Evolutionary conservation across 78 protist species (phyloP).

Genomic region (Dictyostelium discoideum): DNA sequence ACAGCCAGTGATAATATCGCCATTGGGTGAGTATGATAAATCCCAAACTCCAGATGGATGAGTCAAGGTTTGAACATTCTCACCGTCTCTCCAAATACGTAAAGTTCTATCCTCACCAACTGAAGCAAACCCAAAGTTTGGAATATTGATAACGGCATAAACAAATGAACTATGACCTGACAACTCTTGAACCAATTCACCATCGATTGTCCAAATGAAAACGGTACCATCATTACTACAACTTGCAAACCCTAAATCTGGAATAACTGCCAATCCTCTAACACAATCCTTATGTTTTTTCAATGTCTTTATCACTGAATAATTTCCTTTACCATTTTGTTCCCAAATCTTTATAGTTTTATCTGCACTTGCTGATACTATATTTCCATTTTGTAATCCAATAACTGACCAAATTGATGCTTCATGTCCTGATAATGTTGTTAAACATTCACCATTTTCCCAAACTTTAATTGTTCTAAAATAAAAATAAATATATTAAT

Average conservation of each 20-base stretch:
- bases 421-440: conserved; percentile 84
- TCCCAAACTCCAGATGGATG: conserved; percentile 89
- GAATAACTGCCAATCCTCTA: conserved; percentile 84
- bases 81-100: conserved; percentile 72
- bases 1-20: conserved; percentile 85
- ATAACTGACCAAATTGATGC: conserved; percentile 86
- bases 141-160: conserved; percentile 63
- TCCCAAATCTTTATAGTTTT: conserved; percentile 86
- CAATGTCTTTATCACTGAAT: conserved; percentile 3
- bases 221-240: conserved; percentile 73
- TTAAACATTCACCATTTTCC: conserved; percentile 66
- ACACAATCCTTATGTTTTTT: conserved; percentile 88
- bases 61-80: conserved; percentile 74
- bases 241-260: conserved; percentile 79
- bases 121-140: conserved; percentile 61
- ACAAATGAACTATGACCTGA: conserved; percentile 41
- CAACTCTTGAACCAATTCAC: conserved; percentile 44
- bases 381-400: conserved; percentile 72
- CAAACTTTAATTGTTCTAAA: conserved; percentile 67
- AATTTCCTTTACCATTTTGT: not conserved
- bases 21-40: conserved; percentile 41
- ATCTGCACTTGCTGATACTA: conserved; percentile 86
- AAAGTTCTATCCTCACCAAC: conserved; percentile 84
- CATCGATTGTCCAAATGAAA: conserved; percentile 78
- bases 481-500: not conserved